phyloP scores from a whole-genome alignment of 1,284 basidiomycete species.

The Cutaneotrichosporon sp. region DNA sequence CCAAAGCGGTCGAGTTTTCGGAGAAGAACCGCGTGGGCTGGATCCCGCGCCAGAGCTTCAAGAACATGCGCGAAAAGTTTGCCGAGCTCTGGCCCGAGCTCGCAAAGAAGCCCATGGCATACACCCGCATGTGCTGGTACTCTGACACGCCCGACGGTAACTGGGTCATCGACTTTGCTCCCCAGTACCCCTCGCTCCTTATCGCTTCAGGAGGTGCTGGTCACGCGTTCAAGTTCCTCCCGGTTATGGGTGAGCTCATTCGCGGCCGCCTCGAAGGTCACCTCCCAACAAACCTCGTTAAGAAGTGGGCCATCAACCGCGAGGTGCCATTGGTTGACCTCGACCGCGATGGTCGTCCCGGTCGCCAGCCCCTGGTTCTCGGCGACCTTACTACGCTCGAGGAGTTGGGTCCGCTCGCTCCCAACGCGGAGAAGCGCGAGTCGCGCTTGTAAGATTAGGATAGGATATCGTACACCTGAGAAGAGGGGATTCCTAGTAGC shows the following conservation, averaged over 20 bases:
- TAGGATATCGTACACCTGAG: not conserved
- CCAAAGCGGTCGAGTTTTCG: slow-evolving; percentile 14
- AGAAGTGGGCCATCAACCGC: slow-evolving; percentile 52
- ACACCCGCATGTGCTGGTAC: slow-evolving; percentile 80
- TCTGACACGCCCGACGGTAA: slow-evolving; percentile 60
- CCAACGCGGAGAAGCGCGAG: slow-evolving; percentile 2
- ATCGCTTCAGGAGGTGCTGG: slow-evolving; percentile 76
- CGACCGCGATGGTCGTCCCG: slow-evolving; percentile 2
- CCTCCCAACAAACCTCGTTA: slow-evolving; percentile 57
- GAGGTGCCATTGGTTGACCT: not conserved
- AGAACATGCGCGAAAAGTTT: slow-evolving; percentile 59
- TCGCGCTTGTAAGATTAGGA: not conserved
- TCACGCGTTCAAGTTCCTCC: slow-evolving; percentile 72
- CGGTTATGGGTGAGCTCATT: slow-evolving; percentile 69
- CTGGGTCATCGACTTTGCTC: slow-evolving; percentile 72
- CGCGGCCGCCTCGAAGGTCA: slow-evolving; percentile 65
- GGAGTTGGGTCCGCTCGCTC: slow-evolving; percentile 55
- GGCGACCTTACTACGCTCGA: slow-evolving; percentile 5
- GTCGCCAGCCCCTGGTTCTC: slow-evolving; percentile 4
- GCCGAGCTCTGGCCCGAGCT: slow-evolving; percentile 69
- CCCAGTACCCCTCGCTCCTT: slow-evolving; percentile 61
- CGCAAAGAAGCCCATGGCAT: slow-evolving; percentile 63
- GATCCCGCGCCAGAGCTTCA: slow-evolving; percentile 63
- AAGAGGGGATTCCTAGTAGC: not conserved
- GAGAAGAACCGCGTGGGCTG: slow-evolving; percentile 28